Conservation (phyloP, 139 green algal genomes). For the Mesotaenium endlicherianum region DNA sequence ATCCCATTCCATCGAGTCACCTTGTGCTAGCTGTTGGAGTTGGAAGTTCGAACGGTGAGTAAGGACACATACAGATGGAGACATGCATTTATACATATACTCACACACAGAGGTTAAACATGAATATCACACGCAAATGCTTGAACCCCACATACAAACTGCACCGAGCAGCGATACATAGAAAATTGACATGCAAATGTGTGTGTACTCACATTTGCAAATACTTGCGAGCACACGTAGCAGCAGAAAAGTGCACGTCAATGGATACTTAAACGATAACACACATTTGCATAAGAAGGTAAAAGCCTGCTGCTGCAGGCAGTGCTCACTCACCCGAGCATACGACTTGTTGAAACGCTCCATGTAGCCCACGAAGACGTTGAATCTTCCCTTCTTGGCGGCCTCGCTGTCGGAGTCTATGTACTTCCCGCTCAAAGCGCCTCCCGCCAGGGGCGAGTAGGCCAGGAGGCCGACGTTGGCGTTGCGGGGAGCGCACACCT, state of each 20-base stretch:
- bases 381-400: slow-evolving; percentile 61
- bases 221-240: background rate
- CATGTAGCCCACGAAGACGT: slow-evolving; percentile 69
- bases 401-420: slow-evolving; percentile 9
- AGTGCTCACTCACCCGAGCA: background rate
- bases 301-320: background rate
- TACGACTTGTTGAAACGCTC: background rate
- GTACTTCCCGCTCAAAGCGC: slow-evolving; percentile 72
- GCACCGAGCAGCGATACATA: background rate
- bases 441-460: slow-evolving; percentile 73
- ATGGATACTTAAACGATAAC: no score
- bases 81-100: background rate
- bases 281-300: background rate
- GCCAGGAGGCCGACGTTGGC: slow-evolving; percentile 83
- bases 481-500: slow-evolving; percentile 50
- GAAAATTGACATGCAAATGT: background rate
- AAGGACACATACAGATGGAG: background rate
- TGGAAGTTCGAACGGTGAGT: background rate
- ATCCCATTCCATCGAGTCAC: background rate
- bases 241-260: no score
- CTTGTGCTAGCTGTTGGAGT: background rate
- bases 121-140: background rate
- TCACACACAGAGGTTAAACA: background rate
- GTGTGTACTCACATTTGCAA: background rate
- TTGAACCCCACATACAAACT: background rate